Evolutionary conservation across 2,329 filamentous ascomycete genomes (phyloP), one percentile per base, ranked within the genome.

Genomic region (Geosmithia flava): DNA sequence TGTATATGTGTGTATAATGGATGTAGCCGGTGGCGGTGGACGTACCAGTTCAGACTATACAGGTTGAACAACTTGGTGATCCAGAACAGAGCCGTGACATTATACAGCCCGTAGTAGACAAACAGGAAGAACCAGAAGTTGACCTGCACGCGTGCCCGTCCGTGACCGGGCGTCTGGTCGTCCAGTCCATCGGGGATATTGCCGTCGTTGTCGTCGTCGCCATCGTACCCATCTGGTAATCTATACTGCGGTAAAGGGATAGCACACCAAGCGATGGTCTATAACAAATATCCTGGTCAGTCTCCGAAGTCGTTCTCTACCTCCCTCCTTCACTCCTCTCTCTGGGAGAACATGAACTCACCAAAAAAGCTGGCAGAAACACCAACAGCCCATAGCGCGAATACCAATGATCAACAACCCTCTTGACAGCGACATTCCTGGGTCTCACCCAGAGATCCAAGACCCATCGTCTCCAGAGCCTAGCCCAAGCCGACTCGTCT

Each of bases 71-170:
- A 73, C 57, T 83, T 84, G 45, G 81, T 85, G 58, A 85, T 83
- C 79, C 80, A 85, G 51, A 82, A 75, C 54, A 85, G 64, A 2
- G 80, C 81, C 4, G 78, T 81, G 20, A 83, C 57, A 58, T 81
- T 83, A 62, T 85, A 85, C 54, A 83, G 75, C 49, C 79, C 78
- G 60, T 85, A 85, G 65, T 83, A 85, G 49, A 83, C 75, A 45
- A 83, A 74, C 39, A 85, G 67, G 57, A 85, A 85, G 68, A 83
- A 83, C 80, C 81, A 85, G 57, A 84, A 84, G 65, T 81, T 82
- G 54, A 84, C 74, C 52, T 76, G 73, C 4, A 84, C 80, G 42
- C 75, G 68, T 6, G 80, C 77, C 54, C 74, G 69, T 50, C 81
- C 81, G 66, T 84, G 79, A 23, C 80, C 80, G 0, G 80, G 79